Base-by-base conservation (phyloP, 2,329 filamentous ascomycete genomes). In the Diplocarpon rosae region DNA sequence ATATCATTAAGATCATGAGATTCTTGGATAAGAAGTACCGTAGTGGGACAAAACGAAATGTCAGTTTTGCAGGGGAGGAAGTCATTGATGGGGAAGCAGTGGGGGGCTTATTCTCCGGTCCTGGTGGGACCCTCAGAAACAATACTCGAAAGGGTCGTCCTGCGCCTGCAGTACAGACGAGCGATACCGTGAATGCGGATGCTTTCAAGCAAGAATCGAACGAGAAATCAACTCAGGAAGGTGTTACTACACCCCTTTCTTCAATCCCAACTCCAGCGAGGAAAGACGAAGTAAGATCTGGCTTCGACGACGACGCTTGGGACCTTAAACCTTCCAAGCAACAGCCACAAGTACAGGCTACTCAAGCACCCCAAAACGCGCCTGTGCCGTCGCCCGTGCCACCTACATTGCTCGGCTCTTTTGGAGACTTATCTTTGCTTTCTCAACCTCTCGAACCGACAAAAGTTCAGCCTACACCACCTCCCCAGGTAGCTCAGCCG, bases 281-380 rank as follows among this genome's bases (percentile, higher is more conserved):
- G 31, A 68, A 72, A 31, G 71, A 75, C 47, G 67, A 68, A 40
- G 64, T 65, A 30, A 58, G 65, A 34, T 68, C 71, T 47, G 86
- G 86, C 2, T 96, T 96, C 59, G 92, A 98, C 41, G 92, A 96
- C 59, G 87, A 96, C 68, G 92, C 92, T 8, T 98, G 92, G 92
- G 86, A 93, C 58, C 83, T 95, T 39, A 95, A 95, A 67, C 85
- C 87, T 14, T 76, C 83, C 12, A 83, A 79, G 60, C 75, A 80
- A 40, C 52, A 58, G 52, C 51, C 64, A 40, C 45, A 63, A 52
- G 52, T 66, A 54, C 12, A 17, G 8, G 35, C 52, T 63, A 47
- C 50, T 33, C 42, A 65, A 29, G 55, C 67, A 37, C 60, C 69
- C 29, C 54, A 61, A 34, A 52, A 70, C 38, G 60, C 66, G 28